Conservation (phyloP, 495 filamentous ascomycete species). For the Articulospora tetracladia region DNA sequence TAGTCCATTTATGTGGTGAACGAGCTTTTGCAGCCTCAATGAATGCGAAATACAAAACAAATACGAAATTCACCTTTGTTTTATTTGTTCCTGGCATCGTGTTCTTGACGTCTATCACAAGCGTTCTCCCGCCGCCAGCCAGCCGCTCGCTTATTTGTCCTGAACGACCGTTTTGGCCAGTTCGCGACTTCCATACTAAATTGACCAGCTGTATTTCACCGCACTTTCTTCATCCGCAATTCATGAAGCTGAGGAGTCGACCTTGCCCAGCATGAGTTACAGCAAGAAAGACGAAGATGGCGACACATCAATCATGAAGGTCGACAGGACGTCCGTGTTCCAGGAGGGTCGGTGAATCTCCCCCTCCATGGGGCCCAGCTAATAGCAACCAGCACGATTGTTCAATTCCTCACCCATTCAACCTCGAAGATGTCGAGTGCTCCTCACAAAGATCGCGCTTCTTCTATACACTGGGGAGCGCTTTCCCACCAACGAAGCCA, state of each 20-base stretch:
- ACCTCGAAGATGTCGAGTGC: constrained; percentile 89
- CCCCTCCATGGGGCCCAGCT: constrained; percentile 19
- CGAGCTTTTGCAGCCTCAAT: too few relatives aligned
- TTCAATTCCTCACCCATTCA: constrained; percentile 97
- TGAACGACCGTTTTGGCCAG: constrained; percentile 19
- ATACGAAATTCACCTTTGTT: too few relatives aligned
- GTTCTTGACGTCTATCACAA: background rate
- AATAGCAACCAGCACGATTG: constrained; percentile 66
- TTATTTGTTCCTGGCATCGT: background rate
- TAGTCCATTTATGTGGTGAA: too few relatives aligned
- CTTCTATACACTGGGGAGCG: constrained; percentile 95
- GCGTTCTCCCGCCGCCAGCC: background rate
- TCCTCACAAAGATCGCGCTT: constrained; percentile 95
- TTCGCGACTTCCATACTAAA: constrained; percentile 21
- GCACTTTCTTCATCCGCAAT: constrained; percentile 20
- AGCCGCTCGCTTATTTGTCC: constrained; percentile 23
- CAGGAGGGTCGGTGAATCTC: constrained; percentile 77
- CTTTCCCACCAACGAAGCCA: constrained; percentile 96
- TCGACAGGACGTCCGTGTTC: constrained; percentile 97
- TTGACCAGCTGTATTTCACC: constrained; percentile 6
- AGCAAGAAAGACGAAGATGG: constrained; percentile 98
- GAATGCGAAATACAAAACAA: too few relatives aligned
- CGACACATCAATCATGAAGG: constrained; percentile 86
- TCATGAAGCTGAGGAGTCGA: constrained; percentile 29
- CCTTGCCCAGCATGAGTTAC: constrained; percentile 70